phyloP scores from a whole-genome alignment of 2,329 filamentous ascomycete species.

The Colletotrichum navitas region DNA sequence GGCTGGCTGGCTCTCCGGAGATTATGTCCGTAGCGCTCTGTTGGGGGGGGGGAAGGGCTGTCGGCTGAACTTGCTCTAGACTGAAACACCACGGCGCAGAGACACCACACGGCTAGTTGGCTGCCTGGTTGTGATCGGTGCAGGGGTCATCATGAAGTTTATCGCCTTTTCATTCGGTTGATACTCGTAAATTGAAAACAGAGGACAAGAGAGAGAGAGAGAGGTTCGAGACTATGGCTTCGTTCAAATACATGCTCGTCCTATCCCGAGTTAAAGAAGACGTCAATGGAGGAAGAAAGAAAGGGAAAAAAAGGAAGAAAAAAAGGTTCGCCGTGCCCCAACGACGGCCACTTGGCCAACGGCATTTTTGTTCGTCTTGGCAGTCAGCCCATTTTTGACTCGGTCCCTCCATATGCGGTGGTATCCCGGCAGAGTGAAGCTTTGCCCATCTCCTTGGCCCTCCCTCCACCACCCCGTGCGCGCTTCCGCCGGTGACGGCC shows the following conservation, averaged over 20 bases:
- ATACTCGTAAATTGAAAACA: neutral
- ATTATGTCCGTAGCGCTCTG: too few species aligned
- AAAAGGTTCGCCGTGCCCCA: neutral
- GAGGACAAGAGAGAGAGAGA: neutral
- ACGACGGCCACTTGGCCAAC: neutral
- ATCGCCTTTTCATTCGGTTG: neutral
- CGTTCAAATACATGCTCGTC: neutral
- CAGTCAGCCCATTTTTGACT: slow-evolving; percentile 40
- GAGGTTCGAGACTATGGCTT: neutral
- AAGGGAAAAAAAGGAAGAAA: neutral
- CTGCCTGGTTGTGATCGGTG: slow-evolving; percentile 14
- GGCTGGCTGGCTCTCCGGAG: too few species aligned
- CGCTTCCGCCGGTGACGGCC: neutral
- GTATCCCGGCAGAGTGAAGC: neutral
- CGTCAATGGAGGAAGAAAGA: too few species aligned
- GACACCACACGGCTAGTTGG: neutral
- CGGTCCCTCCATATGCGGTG: neutral
- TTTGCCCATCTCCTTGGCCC: neutral
- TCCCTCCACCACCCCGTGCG: too few species aligned
- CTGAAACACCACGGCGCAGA: slow-evolving; percentile 16
- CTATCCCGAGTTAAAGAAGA: neutral
- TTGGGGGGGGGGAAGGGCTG: neutral
- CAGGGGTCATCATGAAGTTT: neutral
- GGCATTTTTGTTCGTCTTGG: slow-evolving; percentile 33
- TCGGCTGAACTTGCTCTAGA: slow-evolving; percentile 32